These are phyloP conservation scores for Zygoascus sp. DNA, from an alignment of 1,139 yeast species.

Conservation along the genomic window DNA sequence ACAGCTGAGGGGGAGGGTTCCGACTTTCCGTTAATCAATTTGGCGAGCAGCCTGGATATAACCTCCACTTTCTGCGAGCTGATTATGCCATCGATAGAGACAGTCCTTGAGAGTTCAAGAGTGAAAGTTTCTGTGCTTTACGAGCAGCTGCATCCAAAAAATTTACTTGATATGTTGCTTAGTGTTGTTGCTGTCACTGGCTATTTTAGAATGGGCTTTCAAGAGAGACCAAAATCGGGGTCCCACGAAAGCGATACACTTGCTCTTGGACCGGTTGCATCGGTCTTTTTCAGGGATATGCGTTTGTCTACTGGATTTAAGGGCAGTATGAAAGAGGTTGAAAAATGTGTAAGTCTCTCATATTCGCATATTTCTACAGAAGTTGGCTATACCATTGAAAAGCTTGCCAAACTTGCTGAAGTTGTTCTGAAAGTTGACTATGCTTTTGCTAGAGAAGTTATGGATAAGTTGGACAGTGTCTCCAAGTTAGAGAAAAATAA, in stretches of 20 bases:
- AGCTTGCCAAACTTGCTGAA: not conserved
- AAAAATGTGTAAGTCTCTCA: not conserved
- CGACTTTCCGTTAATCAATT: not conserved
- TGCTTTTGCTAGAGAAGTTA: not conserved
- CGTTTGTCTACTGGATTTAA: not conserved
- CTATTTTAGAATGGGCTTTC: not conserved
- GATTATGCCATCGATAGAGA: slow-evolving; percentile 1
- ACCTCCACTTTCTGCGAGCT: not conserved
- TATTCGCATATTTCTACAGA: not conserved
- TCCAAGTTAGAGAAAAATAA: not conserved
- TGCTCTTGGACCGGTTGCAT: not conserved
- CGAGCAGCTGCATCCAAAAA: slow-evolving; percentile 17
- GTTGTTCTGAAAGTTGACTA: not conserved
- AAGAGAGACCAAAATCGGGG: not conserved
- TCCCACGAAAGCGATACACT: not conserved
- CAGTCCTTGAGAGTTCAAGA: slow-evolving; percentile 12
- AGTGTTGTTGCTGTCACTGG: not conserved
- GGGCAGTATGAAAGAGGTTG: not conserved
- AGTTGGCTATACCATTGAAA: not conserved
- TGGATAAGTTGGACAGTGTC: not conserved
- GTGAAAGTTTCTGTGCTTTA: slow-evolving; percentile 15
- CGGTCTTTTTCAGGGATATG: not conserved
- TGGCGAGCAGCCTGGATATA: not conserved
- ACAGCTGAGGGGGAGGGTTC: not conserved
- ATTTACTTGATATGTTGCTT: not conserved